phyloP scores from a whole-genome alignment of 345 rosid genomes.

The Ricinus communis region DNA sequence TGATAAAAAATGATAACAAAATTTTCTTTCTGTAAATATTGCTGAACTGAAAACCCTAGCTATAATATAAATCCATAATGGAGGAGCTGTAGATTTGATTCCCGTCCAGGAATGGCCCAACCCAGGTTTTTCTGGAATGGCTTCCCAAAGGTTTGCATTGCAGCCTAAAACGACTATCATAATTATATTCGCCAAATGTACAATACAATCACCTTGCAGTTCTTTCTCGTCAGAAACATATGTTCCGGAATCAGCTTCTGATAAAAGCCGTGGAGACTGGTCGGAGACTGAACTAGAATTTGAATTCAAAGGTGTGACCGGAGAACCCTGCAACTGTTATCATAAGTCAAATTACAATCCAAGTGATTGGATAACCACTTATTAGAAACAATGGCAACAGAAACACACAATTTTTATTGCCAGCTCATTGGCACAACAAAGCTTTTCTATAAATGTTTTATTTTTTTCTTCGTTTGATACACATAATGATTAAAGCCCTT shows the following conservation, averaged over 20 bases:
- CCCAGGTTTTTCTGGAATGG: neutral
- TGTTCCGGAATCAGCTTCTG: slow-evolving; percentile 67
- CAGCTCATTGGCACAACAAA: neutral
- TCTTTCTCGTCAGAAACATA: slow-evolving; percentile 36
- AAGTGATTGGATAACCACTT: slow-evolving; percentile 3
- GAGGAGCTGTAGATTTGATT: neutral
- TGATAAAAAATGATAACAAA: neutral
- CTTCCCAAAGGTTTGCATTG: slow-evolving; percentile 2
- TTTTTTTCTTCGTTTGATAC: neutral
- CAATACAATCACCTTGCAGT: slow-evolving; percentile 28
- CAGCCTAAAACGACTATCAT: neutral
- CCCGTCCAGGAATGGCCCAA: neutral
- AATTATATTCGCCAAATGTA: slow-evolving; percentile 16
- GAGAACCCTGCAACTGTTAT: slow-evolving; percentile 60
- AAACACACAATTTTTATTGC: neutral
- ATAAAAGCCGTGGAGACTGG: slow-evolving; percentile 45
- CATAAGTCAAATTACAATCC: slow-evolving; percentile 25
- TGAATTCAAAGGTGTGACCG: slow-evolving; percentile 77
- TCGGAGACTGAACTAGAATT: slow-evolving; percentile 76
- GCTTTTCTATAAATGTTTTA: neutral
- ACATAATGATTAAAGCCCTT: slow-evolving; percentile 3
- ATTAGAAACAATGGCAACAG: neutral
- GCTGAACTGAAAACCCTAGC: slow-evolving; percentile 5
- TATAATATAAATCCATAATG: neutral
- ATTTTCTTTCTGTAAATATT: neutral